Percentiles rank a stretch among this genome's conserved stretches.
Evolutionary conservation across 805 yeast species (phyloP).

Genomic region (Candida easanensis): DNA sequence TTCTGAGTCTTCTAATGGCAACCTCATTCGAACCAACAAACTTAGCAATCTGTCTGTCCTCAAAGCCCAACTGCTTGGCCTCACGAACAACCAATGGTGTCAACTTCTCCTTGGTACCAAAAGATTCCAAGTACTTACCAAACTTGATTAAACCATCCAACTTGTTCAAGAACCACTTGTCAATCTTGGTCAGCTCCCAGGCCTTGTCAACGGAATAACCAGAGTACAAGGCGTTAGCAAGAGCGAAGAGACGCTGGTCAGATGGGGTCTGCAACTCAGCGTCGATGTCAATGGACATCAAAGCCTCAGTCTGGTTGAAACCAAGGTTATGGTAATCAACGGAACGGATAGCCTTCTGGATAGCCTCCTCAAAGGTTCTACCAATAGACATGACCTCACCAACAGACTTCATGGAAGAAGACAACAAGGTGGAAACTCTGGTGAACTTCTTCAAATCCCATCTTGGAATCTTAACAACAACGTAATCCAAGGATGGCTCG

Average conservation of each 20-base stretch:
- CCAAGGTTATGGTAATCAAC: conserved; percentile 96
- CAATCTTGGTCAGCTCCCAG: conserved; percentile 89
- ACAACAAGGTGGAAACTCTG: conserved; percentile 89
- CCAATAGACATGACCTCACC: conserved; percentile 99
- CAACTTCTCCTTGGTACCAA: conserved; percentile 62
- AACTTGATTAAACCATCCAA: conserved; percentile 76
- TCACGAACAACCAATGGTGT: conserved; percentile 39
- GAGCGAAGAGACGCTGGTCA: conserved; percentile 96
- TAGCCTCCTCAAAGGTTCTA: conserved; percentile 94
- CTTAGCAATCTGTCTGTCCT: conserved; percentile 87
- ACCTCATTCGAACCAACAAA: conserved; percentile 73
- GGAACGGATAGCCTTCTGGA: conserved; percentile 96
- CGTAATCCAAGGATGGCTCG: conserved; percentile 95
- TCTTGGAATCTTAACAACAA: conserved; percentile 96
- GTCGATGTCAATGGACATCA: conserved; percentile 89
- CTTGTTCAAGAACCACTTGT: conserved; percentile 93
- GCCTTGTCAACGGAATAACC: conserved; percentile 88
- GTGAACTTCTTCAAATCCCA: conserved; percentile 97
- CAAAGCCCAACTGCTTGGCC: conserved; percentile 92
- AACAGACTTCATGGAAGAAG: conserved; percentile 96
- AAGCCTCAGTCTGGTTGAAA: conserved; percentile 67
- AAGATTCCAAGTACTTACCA: conserved; percentile 74
- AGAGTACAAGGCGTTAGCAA: conserved; percentile 93
- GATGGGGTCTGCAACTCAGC: conserved; percentile 79
- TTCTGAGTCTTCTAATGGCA: conserved; percentile 82